A percentile compares a stretch with the other conserved stretches of the same genome.
phyloP scores from a whole-genome alignment of 2,329 filamentous ascomycete species.

The Zasmidium cellare region DNA sequence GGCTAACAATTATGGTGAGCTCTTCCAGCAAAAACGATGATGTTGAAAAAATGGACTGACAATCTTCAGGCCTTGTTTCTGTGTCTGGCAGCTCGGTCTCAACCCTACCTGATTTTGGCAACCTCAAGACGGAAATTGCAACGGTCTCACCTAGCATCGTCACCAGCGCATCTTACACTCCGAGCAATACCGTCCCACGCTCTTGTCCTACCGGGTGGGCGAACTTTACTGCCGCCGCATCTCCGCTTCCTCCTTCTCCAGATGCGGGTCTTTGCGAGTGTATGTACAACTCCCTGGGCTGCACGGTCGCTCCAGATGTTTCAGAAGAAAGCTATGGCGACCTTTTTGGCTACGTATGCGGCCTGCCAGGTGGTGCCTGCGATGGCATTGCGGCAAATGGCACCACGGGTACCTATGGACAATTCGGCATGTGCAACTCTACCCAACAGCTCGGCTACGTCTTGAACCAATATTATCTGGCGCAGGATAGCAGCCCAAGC shows the following conservation, averaged over 20 bases:
- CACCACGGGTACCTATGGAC: conserved; percentile 69
- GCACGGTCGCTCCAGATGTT: conserved; percentile 62
- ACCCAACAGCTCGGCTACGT: conserved; percentile 71
- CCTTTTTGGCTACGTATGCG: conserved; percentile 76
- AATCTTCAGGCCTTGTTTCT: conserved; percentile 62
- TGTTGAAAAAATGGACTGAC: not conserved
- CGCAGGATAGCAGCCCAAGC: conserved; percentile 49
- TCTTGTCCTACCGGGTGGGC: conserved; percentile 67
- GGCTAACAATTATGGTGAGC: conserved; percentile 71
- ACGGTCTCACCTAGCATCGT: conserved; percentile 67
- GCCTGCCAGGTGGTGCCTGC: conserved; percentile 56
- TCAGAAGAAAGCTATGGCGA: conserved; percentile 60
- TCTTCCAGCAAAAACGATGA: not conserved
- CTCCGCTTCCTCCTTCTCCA: conserved; percentile 76
- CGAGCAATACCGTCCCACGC: conserved; percentile 66
- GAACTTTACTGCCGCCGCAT: conserved; percentile 67
- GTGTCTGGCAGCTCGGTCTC: conserved; percentile 60
- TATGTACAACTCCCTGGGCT: conserved; percentile 74
- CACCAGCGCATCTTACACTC: conserved; percentile 65
- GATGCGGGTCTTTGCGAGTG: conserved; percentile 78
- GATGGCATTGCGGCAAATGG: conserved; percentile 67
- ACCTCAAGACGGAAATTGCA: conserved; percentile 68
- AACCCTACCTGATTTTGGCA: conserved; percentile 72
- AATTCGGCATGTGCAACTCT: conserved; percentile 73
- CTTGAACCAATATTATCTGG: conserved; percentile 70